These are phyloP conservation scores for Coemansia javaensis DNA, from an alignment of 192 early-diverging fungal genomes.

Conservation along the genomic window DNA sequence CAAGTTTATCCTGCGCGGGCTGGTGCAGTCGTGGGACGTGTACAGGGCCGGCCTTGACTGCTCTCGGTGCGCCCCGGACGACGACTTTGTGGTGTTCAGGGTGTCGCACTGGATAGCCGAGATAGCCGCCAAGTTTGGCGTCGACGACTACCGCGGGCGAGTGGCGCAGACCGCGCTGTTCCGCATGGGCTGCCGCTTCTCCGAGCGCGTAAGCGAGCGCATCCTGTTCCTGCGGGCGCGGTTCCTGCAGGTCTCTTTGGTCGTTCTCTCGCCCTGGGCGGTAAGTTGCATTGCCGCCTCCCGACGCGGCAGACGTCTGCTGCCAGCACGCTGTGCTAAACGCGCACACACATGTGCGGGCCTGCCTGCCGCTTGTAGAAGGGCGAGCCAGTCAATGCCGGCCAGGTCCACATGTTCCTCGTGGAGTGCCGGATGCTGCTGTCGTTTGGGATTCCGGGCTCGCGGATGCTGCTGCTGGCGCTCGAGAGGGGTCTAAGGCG, in stretches of 20 bases:
- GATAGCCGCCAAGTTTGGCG: constrained; percentile 27
- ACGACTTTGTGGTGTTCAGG: constrained; percentile 41
- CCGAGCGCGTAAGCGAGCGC: constrained; percentile 25
- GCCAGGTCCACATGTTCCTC: constrained; percentile 35
- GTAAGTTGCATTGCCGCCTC: too few species aligned
- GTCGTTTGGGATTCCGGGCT: constrained; percentile 36
- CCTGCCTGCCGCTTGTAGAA: constrained; percentile 18
- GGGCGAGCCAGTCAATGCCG: constrained; percentile 15
- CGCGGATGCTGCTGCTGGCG: constrained; percentile 23
- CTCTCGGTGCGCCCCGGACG: constrained; percentile 34
- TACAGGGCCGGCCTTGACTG: constrained; percentile 43
- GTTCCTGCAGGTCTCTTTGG: constrained; percentile 34
- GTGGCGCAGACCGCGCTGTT: constrained; percentile 36
- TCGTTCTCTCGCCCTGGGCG: constrained; percentile 28
- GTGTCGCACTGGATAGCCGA: constrained; percentile 36
- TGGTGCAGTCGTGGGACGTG: constrained; percentile 32
- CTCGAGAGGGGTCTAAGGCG: constrained; percentile 21
- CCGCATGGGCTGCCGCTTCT: constrained; percentile 36
- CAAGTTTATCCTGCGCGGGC: constrained; percentile 32
- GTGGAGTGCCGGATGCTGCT: constrained; percentile 28
- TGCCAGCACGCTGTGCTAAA: too few species aligned
- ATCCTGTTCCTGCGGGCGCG: constrained; percentile 35
- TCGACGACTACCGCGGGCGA: constrained; percentile 22
- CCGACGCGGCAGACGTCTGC: too few species aligned
- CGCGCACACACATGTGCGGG: too few species aligned